Percentiles rank a stretch among this genome's conserved stretches.
Evolutionary conservation across 148 eudicot genomes (phyloP).

Genomic region (Cornus controversa): DNA sequence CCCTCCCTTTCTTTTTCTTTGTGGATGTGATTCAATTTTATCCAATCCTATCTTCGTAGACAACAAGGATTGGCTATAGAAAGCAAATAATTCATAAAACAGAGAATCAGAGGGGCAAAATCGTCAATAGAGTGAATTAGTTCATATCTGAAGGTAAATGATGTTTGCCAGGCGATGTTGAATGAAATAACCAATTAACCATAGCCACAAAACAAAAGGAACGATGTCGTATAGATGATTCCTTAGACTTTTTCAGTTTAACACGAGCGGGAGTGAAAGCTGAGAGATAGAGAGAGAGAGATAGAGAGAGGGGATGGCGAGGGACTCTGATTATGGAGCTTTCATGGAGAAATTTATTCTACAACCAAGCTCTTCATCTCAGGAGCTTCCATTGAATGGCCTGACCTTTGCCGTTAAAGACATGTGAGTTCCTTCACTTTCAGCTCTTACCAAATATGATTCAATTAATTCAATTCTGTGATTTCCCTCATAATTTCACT

Average conservation of each 20-base stretch:
- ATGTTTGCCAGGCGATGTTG: neutral
- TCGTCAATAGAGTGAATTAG: neutral
- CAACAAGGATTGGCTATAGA: neutral
- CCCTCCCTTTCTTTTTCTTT: too few relatives aligned
- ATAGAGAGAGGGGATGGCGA: conserved; percentile 33
- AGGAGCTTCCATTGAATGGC: conserved; percentile 58
- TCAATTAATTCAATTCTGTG: too few relatives aligned
- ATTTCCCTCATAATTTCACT: too few relatives aligned
- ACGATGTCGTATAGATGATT: neutral
- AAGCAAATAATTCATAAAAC: too few relatives aligned
- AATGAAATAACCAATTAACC: too few relatives aligned
- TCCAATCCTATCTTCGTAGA: neutral
- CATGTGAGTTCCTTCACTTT: conserved; percentile 46
- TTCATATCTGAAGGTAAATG: neutral
- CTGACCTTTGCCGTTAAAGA: conserved; percentile 92
- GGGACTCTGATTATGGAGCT: conserved; percentile 57
- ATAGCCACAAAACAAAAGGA: too few relatives aligned
- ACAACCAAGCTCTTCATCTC: conserved; percentile 28
- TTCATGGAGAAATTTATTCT: conserved; percentile 70
- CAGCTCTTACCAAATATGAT: neutral
- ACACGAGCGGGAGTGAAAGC: too few relatives aligned
- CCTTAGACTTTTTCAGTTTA: neutral
- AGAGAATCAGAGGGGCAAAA: neutral
- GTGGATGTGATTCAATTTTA: neutral
- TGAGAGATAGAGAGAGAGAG: neutral